Evolutionary conservation across 768 basidiomycete genomes (phyloP).

Genomic region (Leccinum variicolor): DNA sequence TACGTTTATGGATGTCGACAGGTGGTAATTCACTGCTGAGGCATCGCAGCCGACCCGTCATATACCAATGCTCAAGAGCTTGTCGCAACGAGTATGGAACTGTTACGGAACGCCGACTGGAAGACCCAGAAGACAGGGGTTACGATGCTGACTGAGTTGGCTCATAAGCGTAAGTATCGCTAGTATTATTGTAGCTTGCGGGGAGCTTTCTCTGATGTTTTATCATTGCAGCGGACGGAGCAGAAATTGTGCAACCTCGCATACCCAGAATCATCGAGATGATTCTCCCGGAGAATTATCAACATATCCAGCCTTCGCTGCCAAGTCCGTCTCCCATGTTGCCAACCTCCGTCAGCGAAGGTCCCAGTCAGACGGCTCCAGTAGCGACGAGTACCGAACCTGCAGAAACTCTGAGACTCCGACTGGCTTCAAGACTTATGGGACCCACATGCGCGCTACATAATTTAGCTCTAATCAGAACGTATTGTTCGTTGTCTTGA

Average conservation of each 20-base stretch:
- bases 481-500: neutral
- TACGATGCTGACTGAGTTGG: slow-evolving; percentile 19
- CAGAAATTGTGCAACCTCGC: neutral
- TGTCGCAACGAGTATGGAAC: slow-evolving; percentile 7
- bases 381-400: too few relatives aligned
- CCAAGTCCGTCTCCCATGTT: neutral
- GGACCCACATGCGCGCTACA: slow-evolving; percentile 24
- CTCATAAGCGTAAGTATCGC: slow-evolving; percentile 13
- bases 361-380: neutral
- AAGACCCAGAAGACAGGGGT: slow-evolving; percentile 21
- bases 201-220: neutral
- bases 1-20: neutral
- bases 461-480: slow-evolving; percentile 14
- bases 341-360: neutral
- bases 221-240: neutral
- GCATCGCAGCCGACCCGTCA: neutral
- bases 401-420: neutral
- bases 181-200: neutral
- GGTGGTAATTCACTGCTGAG: neutral
- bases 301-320: neutral
- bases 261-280: neutral
- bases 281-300: slow-evolving; percentile 5
- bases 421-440: slow-evolving; percentile 18
- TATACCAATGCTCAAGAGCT: slow-evolving; percentile 12
- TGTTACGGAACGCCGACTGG: slow-evolving; percentile 7